Percentiles rank a stretch among this genome's conserved stretches.
phyloP scores from a whole-genome alignment of 495 filamentous ascomycete species.

The Penicillium maclennaniae region DNA sequence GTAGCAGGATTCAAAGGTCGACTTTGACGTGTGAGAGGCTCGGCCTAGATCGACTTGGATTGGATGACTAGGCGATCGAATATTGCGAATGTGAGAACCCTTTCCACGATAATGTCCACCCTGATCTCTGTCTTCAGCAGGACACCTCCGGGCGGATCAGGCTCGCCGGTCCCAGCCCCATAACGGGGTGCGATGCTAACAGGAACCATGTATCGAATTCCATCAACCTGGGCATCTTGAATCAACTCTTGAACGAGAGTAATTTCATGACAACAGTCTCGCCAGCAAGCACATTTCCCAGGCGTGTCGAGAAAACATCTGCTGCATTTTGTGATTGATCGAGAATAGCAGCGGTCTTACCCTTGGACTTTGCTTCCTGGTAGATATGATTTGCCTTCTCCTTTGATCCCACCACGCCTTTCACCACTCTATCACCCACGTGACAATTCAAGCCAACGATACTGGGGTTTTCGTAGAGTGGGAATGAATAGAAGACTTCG shows the following conservation, averaged over 20 bases:
- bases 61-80: constrained; percentile 62
- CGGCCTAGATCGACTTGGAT: constrained; percentile 59
- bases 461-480: constrained; percentile 59
- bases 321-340: constrained; percentile 45
- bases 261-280: too few relatives aligned
- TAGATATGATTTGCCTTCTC: constrained; percentile 51
- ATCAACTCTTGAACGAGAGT: too few relatives aligned
- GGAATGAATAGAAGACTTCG: constrained; percentile 60
- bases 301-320: too few relatives aligned
- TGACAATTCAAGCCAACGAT: too few relatives aligned
- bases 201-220: constrained; percentile 62
- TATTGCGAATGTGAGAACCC: constrained; percentile 49
- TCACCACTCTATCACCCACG: too few relatives aligned
- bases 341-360: constrained; percentile 58
- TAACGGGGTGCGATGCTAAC: constrained; percentile 61
- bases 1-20: constrained; percentile 45
- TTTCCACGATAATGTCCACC: constrained; percentile 57
- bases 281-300: too few relatives aligned
- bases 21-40: constrained; percentile 35
- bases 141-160: neutral
- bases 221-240: constrained; percentile 56
- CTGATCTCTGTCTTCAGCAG: constrained; percentile 48
- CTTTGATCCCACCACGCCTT: constrained; percentile 38
- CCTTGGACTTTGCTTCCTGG: constrained; percentile 49
- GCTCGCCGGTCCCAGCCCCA: constrained; percentile 27